phyloP scores from a whole-genome alignment of 2,329 filamentous ascomycete species.

The Ophiosphaerella korrae region DNA sequence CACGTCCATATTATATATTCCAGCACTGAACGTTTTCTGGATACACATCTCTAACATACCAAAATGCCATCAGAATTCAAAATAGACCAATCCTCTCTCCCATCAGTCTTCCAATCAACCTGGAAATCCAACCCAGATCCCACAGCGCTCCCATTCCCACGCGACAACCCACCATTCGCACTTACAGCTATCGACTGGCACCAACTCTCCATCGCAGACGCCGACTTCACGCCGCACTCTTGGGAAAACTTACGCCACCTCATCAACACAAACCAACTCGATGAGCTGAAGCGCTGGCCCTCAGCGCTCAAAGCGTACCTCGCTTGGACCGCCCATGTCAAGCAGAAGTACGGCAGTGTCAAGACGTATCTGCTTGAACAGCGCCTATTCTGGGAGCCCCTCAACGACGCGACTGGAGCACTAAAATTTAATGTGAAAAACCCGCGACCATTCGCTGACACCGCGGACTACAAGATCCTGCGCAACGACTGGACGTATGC shows the following conservation, averaged over 20 bases:
- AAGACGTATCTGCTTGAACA: conserved; percentile 62
- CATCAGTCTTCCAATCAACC: conserved; percentile 33
- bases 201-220: conserved; percentile 39
- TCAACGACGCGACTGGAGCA: conserved; percentile 16
- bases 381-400: conserved; percentile 58
- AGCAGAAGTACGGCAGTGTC: conserved; percentile 61
- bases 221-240: conserved; percentile 40
- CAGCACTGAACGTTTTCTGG: not conserved
- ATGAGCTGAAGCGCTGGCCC: conserved; percentile 63
- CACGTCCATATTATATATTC: not conserved
- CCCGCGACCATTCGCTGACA: conserved; percentile 59
- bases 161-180: conserved; percentile 41
- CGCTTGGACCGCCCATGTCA: conserved; percentile 61
- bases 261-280: conserved; percentile 57
- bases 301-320: conserved; percentile 64
- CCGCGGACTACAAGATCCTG: conserved; percentile 61
- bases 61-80: conserved; percentile 14
- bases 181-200: conserved; percentile 44
- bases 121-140: conserved; percentile 41
- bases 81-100: conserved; percentile 33
- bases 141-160: conserved; percentile 41
- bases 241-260: conserved; percentile 40
- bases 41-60: not conserved
- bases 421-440: conserved; percentile 52
- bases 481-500: conserved; percentile 70